phyloP scores from a whole-genome alignment of 1,284 basidiomycete genomes.

The Heterobasidion annosum region DNA sequence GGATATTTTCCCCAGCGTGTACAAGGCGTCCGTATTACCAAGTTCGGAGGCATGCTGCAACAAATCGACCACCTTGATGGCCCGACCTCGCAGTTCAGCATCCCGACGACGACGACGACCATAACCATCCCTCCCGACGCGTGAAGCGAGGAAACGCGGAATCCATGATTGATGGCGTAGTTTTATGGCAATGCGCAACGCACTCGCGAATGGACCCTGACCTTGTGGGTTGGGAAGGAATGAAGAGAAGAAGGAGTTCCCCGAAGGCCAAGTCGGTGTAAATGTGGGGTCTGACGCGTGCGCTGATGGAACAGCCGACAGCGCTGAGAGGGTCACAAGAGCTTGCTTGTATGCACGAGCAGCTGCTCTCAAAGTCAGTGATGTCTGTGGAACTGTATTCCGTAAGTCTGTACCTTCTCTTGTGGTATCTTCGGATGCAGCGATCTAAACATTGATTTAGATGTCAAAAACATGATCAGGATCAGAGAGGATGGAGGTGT shows the following conservation, averaged over 20 bases:
- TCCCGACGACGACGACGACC: conserved; percentile 37
- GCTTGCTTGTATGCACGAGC: conserved; percentile 66
- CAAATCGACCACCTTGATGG: conserved; percentile 69
- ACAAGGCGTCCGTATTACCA: conserved; percentile 72
- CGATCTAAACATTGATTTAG: too few relatives aligned
- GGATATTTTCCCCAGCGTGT: conserved; percentile 61
- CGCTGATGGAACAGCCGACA: conserved; percentile 48
- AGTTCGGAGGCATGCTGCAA: conserved; percentile 72
- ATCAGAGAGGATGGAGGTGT: too few relatives aligned
- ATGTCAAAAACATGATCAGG: too few relatives aligned
- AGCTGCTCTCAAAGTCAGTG: conserved; percentile 28
- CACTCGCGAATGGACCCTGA: conserved; percentile 60
- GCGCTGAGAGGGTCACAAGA: conserved; percentile 46
- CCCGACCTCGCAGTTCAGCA: conserved; percentile 54
- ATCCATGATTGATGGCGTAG: conserved; percentile 46
- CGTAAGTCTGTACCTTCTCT: conserved; percentile 6
- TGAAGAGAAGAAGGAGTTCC: conserved; percentile 48
- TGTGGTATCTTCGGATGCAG: conserved; percentile 2
- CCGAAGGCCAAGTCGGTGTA: conserved; percentile 28
- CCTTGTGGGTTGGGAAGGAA: conserved; percentile 61
- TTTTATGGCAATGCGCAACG: conserved; percentile 53
- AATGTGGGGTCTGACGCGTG: conserved; percentile 41
- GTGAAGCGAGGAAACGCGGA: conserved; percentile 30
- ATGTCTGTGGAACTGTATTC: background rate
- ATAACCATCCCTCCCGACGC: conserved; percentile 30